Base-by-base conservation (phyloP, 441 rosid genomes). In the Adansonia gregorii region DNA sequence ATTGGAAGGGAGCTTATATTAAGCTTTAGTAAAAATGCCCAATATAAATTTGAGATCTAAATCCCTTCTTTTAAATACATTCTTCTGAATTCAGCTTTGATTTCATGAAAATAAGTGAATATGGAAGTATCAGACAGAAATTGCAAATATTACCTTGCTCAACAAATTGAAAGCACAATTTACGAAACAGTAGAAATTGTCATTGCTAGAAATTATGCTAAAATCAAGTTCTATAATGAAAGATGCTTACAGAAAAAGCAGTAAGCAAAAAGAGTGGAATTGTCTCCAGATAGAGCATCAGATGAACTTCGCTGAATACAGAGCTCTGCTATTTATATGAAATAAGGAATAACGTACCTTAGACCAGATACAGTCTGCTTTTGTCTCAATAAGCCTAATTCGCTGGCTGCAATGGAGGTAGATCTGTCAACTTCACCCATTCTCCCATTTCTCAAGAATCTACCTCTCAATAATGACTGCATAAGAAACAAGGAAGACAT, bases 401-500 rank as follows among this genome's bases (percentile, higher is more conserved):
- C 99, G 78, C 89, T 85, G 76, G 93, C 98, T n/a, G 99, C 95
- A n/a, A 83, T 79, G 24, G 97, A 89, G 72, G 87, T 76, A 52
- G 89, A 87, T 82, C 92, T 89, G 78, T 84, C 88, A 80, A 80
- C 86, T 81, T 84, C 88, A 75, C 80, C 79, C 73, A 79, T 76
- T 86, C 87, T 87, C 76, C 82, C 89, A 90, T 89, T 91, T 76
- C 95, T 93, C 90, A 95, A 84, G 88, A 95, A 95, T 79, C 98
- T 88, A 55, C 98, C 99, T 84, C 98, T 85, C 22, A 95, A 89
- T 74, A 95, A 82, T 77, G 99, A 92, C 99, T 95, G 87, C 80
- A 80, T 80, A 68, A 31, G 43, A 64, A 60, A 59, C 27, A 64
- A 10, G 49, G 71, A 69, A 59, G 5, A 73, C 66, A 55, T 14